Conservation (phyloP, 2,329 filamentous ascomycete species). For the Ceratocystis destructans region DNA sequence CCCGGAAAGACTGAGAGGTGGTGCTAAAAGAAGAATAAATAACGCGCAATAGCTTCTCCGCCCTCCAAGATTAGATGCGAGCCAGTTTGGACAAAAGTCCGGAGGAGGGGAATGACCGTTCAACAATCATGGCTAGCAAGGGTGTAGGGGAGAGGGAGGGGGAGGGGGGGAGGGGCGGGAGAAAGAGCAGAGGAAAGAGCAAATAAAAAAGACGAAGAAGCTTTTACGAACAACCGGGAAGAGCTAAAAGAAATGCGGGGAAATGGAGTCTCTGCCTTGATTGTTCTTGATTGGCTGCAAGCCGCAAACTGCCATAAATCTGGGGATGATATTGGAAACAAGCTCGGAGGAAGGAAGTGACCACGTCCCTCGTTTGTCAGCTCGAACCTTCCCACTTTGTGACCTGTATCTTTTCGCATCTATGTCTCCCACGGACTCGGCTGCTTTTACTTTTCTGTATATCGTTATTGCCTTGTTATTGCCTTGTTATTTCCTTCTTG, state of each 20-base stretch:
- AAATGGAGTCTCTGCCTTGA: not conserved
- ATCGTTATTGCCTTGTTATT: slow-evolving; percentile 2
- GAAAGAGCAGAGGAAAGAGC: not conserved
- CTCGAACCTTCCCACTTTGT: not conserved
- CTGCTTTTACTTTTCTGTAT: not conserved
- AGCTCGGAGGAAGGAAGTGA: not conserved
- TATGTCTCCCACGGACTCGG: not conserved
- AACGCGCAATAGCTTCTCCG: not conserved
- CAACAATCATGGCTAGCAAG: not conserved
- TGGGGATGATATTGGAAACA: slow-evolving; percentile 1
- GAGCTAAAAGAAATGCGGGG: not conserved
- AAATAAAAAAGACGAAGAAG: not conserved
- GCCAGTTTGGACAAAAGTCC: slow-evolving; percentile 4
- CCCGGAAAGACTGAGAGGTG: not conserved
- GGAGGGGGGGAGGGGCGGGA: not conserved
- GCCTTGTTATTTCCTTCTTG: not conserved
- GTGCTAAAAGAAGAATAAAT: not conserved
- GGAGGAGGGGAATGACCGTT: not conserved
- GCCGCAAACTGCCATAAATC: not conserved
- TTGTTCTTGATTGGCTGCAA: not conserved
- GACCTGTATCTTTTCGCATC: not conserved
- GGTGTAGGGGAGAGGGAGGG: not conserved
- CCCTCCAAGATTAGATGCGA: not conserved
- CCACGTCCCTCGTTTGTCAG: not conserved
- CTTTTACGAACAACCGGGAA: not conserved